phyloP scores from a whole-genome alignment of 2,329 filamentous ascomycete genomes.

The Rhynchosporium graminicola region DNA sequence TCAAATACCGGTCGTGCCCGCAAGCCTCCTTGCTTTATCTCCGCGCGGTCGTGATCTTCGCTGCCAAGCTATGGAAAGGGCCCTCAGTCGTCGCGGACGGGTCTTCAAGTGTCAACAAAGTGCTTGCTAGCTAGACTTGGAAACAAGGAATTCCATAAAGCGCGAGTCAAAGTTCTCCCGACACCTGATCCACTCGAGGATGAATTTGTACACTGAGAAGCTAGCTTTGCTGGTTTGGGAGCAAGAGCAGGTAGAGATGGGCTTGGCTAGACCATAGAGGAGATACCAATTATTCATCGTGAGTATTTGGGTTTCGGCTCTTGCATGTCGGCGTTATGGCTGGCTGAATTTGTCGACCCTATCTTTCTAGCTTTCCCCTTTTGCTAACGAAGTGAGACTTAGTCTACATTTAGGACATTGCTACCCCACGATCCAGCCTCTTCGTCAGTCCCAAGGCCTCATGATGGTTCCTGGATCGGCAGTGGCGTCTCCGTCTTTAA shows the following conservation, averaged over 20 bases:
- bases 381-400: not conserved
- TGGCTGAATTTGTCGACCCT: not conserved
- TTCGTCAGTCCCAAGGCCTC: constrained; percentile 6
- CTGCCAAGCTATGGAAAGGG: not conserved
- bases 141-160: not conserved
- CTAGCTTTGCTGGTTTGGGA: not conserved
- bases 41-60: not conserved
- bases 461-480: constrained; percentile 6
- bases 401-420: not conserved
- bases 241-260: not conserved
- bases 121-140: not conserved
- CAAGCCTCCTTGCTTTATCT: not conserved
- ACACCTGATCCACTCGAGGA: not conserved
- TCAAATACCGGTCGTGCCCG: not conserved
- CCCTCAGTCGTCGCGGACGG: not conserved
- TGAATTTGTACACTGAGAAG: not conserved
- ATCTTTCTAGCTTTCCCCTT: not conserved
- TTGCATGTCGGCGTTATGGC: constrained; percentile 1
- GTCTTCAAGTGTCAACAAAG: not conserved
- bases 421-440: constrained; percentile 3
- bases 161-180: constrained; percentile 1
- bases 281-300: not conserved
- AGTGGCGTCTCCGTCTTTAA: constrained; percentile 3
- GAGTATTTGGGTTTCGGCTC: not conserved
- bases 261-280: constrained; percentile 7